Base-by-base conservation (phyloP, 192 early-diverging fungal species). In the Chytriomyces confervae region DNA sequence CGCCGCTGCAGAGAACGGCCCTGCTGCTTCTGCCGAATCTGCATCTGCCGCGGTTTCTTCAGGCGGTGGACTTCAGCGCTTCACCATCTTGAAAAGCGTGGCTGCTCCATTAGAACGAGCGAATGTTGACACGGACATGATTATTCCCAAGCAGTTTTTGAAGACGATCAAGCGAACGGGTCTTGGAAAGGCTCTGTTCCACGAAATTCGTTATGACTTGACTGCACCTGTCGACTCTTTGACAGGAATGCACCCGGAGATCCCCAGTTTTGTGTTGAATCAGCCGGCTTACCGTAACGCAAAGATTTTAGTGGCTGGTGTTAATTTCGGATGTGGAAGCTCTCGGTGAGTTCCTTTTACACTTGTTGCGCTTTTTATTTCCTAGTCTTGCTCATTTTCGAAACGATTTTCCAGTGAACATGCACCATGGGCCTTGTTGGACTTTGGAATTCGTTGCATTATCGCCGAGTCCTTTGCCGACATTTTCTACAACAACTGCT, bases 81-180 rank as follows among this genome's bases (percentile, higher is more conserved):
- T 92, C 80, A 91, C 89, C 4, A 78, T 76, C 61, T 72, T 90
- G n/a, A 88, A 86, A 66, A 86, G 89, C 20, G 79, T 83, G 57
- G 84, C 90, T 23, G 89, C 89, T 0, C 90, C 90, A 16, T 79
- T 92, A 51, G 82, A 77, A 27, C 82, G 89, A 70, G 60, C 87
- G 63, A 92, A 92, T 77, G 82, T 91, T 36, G 91, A 92, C 81
- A 92, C 91, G 27, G 91, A 92, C 82, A 90, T 87, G 86, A 89
- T 92, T 73, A 92, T 92, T 77, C 91, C 91, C 62, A 92, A 92
- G 79, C 90, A 92, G 76, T 92, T 92, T 82, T 86, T 92, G 57
- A 92, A 92, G 79, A 92, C 91, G 66, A 92, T 92, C 82, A 86
- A 90, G 76, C 84, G 90, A 20, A 92, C 91, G 29, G 91, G 91